Percentiles rank a stretch among this genome's conserved stretches.
These are phyloP conservation scores for Evernia prunastri DNA, from an alignment of 495 filamentous ascomycete genomes.

Conservation along the genomic window DNA sequence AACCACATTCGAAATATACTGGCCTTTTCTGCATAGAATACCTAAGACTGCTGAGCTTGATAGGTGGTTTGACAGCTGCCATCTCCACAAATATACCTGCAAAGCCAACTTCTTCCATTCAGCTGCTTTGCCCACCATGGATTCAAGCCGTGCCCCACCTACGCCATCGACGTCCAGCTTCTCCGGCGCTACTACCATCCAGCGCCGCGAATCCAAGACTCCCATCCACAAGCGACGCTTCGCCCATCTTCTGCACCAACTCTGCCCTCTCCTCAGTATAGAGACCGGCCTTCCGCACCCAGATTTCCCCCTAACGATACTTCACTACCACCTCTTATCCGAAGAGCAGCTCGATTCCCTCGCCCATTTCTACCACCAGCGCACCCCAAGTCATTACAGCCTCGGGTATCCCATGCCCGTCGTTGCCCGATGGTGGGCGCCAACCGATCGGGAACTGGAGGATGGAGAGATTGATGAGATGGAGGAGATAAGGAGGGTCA, in stretches of 20 bases:
- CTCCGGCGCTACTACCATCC: not conserved
- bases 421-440: slow-evolving; percentile 30
- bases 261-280: slow-evolving; percentile 38
- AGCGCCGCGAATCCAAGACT: slow-evolving; percentile 21
- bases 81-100: not conserved
- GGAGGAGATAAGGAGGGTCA: slow-evolving; percentile 27
- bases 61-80: not conserved
- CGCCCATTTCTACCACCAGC: slow-evolving; percentile 71
- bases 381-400: slow-evolving; percentile 47
- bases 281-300: slow-evolving; percentile 56
- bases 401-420: slow-evolving; percentile 57
- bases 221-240: slow-evolving; percentile 30
- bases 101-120: not conserved
- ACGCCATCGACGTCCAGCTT: not conserved
- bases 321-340: slow-evolving; percentile 71
- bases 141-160: slow-evolving; percentile 3
- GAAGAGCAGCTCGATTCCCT: slow-evolving; percentile 62
- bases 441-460: slow-evolving; percentile 20
- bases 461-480: slow-evolving; percentile 29
- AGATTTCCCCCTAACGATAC: slow-evolving; percentile 57
- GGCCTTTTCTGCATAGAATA: not conserved
- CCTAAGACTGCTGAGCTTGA: not conserved
- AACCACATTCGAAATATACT: not conserved
- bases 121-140: not conserved
- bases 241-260: slow-evolving; percentile 31